Base-by-base conservation (phyloP, 1,139 yeast species). In the Yamadazyma sp. region DNA sequence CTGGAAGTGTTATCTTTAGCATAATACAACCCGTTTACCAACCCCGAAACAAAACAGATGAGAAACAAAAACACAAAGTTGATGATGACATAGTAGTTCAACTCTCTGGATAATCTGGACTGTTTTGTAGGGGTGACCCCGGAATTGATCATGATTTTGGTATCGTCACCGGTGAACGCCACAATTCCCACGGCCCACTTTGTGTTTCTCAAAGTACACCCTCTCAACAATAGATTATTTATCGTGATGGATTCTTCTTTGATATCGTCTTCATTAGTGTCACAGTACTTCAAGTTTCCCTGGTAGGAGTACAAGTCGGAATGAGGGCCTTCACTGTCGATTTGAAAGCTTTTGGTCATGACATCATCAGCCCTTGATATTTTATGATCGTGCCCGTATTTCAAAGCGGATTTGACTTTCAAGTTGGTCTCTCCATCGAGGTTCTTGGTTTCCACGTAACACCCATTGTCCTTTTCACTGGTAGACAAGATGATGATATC, bases 391-490 rank as follows among this genome's bases (percentile, higher is more conserved):
- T 61, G 57, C 12, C 70, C 68, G 47, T 70, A 73, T 40, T 71
- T 65, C 43, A 78, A 52, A 2, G 80, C 68, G 43, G 67, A 72
- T 50, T 72, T 73, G n/a, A 69, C 74, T 53, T 77, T 78, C 49
- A 78, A 62, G 48, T 78, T 78, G 3, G 82, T 78, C 57, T 78
- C 83, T 53, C 83, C 83, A 55, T 78, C 83, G 39, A 78, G 60
- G 50, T 78, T 78, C 49, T 77, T 78, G 1, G 83, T 78, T 52
- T 78, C 83, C 13, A 77, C 76, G 46, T 69, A 76, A 57, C 82
- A 76, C 35, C 73, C 65, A 47, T 71, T 73, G 50, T 76, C 80
- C 14, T 67, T 73, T 46, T 75, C 80, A 48, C 78, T 70, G 1
- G 82, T 70, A 12, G 79, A 61, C 12, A 78, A 58, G 17, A 78